A percentile compares a stretch with the other conserved stretches of the same genome.
Evolutionary conservation across 441 rosid species (phyloP).

Genomic region (Populus hybrid): DNA sequence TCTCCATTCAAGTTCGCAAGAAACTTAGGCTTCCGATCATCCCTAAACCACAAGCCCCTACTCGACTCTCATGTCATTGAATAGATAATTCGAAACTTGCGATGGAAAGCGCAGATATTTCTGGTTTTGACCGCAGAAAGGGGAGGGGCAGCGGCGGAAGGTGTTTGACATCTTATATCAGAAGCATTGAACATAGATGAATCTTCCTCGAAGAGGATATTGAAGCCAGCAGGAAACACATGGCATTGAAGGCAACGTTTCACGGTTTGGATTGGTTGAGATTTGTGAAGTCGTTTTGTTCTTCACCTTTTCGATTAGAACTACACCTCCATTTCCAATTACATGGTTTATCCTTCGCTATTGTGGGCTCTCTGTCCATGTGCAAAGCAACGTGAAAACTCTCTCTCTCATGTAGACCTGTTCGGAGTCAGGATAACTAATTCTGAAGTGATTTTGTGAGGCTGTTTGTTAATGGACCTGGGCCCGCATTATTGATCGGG

Average conservation of each 20-base stretch:
- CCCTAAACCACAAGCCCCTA: background rate
- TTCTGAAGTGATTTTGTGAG: constrained; percentile 12
- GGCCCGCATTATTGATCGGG: constrained; percentile 34
- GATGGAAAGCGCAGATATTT: background rate
- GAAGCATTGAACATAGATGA: background rate
- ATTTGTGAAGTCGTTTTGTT: background rate
- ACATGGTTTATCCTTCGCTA: background rate
- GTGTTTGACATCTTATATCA: background rate
- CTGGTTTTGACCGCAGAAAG: background rate
- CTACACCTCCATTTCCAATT: background rate
- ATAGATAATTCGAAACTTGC: background rate
- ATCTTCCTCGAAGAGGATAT: background rate
- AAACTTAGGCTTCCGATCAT: background rate
- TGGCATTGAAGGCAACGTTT: background rate
- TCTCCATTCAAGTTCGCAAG: background rate
- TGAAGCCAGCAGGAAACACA: background rate
- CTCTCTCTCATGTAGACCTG: background rate
- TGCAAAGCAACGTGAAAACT: constrained; percentile 27
- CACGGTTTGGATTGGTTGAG: background rate
- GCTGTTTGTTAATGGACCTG: constrained; percentile 21
- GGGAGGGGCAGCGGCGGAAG: background rate
- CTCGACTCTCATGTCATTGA: background rate
- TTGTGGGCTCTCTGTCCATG: constrained; percentile 38
- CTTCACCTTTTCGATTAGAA: background rate
- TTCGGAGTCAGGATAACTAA: constrained; percentile 14